A percentile compares a stretch with the other conserved stretches of the same genome.
phyloP scores from a whole-genome alignment of 169 alveolate species.

The Perkinsus chesapeaki region DNA sequence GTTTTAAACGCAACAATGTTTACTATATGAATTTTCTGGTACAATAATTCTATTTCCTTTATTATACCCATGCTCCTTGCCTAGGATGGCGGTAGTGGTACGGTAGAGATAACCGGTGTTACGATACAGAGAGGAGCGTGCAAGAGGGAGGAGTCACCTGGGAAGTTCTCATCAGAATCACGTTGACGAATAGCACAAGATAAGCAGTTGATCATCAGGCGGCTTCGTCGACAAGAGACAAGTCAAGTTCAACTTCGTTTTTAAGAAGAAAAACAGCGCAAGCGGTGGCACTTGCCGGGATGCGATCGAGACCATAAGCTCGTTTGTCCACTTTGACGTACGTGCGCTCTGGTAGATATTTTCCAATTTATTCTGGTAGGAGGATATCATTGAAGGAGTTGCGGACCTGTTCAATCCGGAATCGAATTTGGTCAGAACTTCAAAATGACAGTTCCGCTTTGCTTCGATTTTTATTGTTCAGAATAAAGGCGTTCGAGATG shows the following conservation, averaged over 20 bases:
- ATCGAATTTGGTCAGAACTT: neutral
- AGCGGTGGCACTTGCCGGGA: neutral
- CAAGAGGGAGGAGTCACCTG: neutral
- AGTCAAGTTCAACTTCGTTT: neutral
- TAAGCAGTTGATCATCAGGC: neutral
- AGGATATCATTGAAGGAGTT: neutral
- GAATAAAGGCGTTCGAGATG: neutral
- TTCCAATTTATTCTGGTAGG: neutral
- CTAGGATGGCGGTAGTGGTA: too few species aligned
- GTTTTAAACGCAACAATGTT: too few species aligned
- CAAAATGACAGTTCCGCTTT: neutral
- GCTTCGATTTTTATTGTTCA: neutral
- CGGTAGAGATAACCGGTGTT: neutral
- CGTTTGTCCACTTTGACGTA: neutral
- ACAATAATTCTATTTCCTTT: too few species aligned
- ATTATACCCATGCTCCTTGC: too few species aligned
- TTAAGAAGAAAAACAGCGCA: neutral
- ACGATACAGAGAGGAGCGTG: neutral
- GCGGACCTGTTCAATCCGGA: neutral
- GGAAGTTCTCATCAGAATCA: neutral
- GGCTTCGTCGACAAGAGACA: neutral
- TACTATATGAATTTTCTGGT: too few species aligned
- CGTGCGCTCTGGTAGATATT: neutral
- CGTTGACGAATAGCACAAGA: too few species aligned
- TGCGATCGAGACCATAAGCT: neutral